Evolutionary conservation across 192 early-diverging fungal genomes (phyloP).

Genomic region (Phlyctochytrium planicorne): DNA sequence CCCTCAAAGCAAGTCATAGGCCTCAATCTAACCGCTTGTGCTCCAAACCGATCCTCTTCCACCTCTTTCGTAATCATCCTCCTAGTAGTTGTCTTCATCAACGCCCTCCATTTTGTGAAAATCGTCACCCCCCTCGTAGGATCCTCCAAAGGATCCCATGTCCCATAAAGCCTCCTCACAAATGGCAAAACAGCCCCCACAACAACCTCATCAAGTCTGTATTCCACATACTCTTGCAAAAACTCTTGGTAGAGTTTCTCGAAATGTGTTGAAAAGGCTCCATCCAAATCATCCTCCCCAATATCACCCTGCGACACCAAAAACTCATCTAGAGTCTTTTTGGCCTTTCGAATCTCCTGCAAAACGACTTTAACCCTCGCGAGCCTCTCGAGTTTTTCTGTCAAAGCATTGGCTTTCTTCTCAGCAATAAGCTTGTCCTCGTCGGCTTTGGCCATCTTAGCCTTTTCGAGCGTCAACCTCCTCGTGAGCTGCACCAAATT

Average conservation of each 20-base stretch:
- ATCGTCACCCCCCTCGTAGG: slow-evolving; percentile 52
- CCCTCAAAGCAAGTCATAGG: slow-evolving; percentile 76
- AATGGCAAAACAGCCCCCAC: slow-evolving; percentile 57
- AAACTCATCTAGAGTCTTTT: slow-evolving; percentile 44
- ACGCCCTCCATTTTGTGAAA: slow-evolving; percentile 56
- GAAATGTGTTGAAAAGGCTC: slow-evolving; percentile 50
- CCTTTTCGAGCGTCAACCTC: slow-evolving; percentile 52
- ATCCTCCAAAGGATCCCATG: slow-evolving; percentile 68
- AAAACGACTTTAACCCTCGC: slow-evolving; percentile 24
- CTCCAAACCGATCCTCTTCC: neutral
- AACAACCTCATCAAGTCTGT: slow-evolving; percentile 66
- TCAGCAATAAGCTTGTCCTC: neutral
- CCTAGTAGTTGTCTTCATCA: slow-evolving; percentile 46
- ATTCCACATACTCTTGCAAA: slow-evolving; percentile 53
- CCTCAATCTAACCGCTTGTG: slow-evolving; percentile 1
- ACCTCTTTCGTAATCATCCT: slow-evolving; percentile 27
- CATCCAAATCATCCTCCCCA: slow-evolving; percentile 13
- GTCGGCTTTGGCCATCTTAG: slow-evolving; percentile 20
- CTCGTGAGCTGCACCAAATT: slow-evolving; percentile 66
- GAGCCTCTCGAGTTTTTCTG: slow-evolving; percentile 37
- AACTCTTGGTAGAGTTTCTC: slow-evolving; percentile 55
- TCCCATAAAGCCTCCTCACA: slow-evolving; percentile 43
- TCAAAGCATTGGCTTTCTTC: slow-evolving; percentile 20
- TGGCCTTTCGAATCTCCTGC: slow-evolving; percentile 36
- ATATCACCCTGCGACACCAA: slow-evolving; percentile 9